Conservation (phyloP, 2,329 filamentous ascomycete genomes). For the Penicillium sp. region DNA sequence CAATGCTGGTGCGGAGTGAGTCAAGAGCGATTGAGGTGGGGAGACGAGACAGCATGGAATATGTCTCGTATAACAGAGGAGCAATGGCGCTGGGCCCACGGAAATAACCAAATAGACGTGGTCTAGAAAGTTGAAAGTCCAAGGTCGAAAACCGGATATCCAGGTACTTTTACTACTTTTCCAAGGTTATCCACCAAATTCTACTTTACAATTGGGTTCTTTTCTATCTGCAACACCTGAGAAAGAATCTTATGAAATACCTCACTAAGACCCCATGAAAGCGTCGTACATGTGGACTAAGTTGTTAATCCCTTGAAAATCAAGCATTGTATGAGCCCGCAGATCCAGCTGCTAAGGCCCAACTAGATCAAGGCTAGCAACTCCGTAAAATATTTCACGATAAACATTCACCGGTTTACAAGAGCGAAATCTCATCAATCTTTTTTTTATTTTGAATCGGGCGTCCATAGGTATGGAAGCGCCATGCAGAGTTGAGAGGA, state of each 20-base stretch:
- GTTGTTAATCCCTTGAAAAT: too few relatives aligned
- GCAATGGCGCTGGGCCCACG: neutral
- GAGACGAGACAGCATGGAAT: slow-evolving; percentile 6
- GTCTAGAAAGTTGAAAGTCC: neutral
- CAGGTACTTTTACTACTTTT: neutral
- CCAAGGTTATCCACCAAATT: neutral
- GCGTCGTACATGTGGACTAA: too few relatives aligned
- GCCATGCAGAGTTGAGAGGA: slow-evolving; percentile 25
- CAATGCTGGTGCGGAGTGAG: slow-evolving; percentile 11
- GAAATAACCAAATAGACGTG: neutral
- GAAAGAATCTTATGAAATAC: too few relatives aligned
- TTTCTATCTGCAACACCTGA: too few relatives aligned
- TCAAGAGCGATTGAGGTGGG: neutral
- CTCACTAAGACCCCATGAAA: too few relatives aligned
- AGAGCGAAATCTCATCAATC: slow-evolving; percentile 10
- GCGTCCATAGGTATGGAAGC: slow-evolving; percentile 11
- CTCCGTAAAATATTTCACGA: too few relatives aligned
- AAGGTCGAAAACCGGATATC: neutral
- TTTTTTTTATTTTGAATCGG: slow-evolving; percentile 22
- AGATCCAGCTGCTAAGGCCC: too few relatives aligned
- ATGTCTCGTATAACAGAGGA: neutral
- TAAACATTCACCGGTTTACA: neutral
- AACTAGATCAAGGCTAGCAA: too few relatives aligned
- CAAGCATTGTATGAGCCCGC: too few relatives aligned
- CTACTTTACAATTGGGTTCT: too few relatives aligned